phyloP scores from a whole-genome alignment of 257 asterid genomes.

The Cinchona pubescens region DNA sequence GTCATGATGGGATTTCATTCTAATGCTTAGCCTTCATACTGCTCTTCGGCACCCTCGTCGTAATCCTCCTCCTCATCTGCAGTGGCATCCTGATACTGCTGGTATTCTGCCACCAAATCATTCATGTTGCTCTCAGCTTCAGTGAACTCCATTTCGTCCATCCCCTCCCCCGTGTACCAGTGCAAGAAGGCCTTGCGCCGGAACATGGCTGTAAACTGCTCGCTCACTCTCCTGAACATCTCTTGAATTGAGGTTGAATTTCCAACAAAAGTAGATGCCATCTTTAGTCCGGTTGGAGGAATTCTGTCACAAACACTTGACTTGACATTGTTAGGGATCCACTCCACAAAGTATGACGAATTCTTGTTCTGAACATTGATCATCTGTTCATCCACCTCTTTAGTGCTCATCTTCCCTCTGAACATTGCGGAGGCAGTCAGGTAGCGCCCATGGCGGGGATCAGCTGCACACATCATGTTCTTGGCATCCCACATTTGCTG shows the following conservation, averaged over 20 bases:
- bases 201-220: slow-evolving; percentile 90
- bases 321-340: slow-evolving; percentile 90
- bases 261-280: slow-evolving; percentile 78
- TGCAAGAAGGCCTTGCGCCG: slow-evolving; percentile 91
- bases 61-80: slow-evolving; percentile 75
- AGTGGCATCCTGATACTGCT: slow-evolving; percentile 88
- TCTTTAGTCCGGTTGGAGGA: slow-evolving; percentile 70
- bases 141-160: slow-evolving; percentile 93
- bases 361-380: slow-evolving; percentile 89
- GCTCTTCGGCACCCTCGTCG: slow-evolving; percentile 44
- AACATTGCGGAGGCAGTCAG: slow-evolving; percentile 86
- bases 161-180: slow-evolving; percentile 89
- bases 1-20: not conserved
- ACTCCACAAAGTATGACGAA: slow-evolving; percentile 82
- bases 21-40: slow-evolving; percentile 32
- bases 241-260: slow-evolving; percentile 85
- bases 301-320: slow-evolving; percentile 84
- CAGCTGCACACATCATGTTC: slow-evolving; percentile 97
- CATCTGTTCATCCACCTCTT: slow-evolving; percentile 90
- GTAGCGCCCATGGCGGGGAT: slow-evolving; percentile 87
- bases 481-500: slow-evolving; percentile 92
- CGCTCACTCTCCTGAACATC: slow-evolving; percentile 87
- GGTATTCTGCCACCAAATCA: slow-evolving; percentile 83
- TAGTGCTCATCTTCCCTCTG: slow-evolving; percentile 89
- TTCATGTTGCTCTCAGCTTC: slow-evolving; percentile 93